Percentiles rank a stretch among this genome's conserved stretches.
Evolutionary conservation across 768 basidiomycete species (phyloP).

Genomic region (Lentinus tigrinus): DNA sequence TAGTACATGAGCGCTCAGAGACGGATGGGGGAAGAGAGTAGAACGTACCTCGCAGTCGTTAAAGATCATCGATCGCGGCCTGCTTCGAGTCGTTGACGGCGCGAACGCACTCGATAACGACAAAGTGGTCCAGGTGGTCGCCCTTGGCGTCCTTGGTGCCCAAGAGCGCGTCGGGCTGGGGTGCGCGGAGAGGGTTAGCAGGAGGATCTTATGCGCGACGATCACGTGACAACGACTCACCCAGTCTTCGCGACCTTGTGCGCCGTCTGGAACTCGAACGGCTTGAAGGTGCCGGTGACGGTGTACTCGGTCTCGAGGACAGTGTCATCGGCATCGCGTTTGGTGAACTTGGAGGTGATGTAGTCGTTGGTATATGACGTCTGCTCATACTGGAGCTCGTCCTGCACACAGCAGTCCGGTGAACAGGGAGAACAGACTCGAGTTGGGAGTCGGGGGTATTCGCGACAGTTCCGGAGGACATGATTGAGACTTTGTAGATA

Average conservation of each 20-base stretch:
- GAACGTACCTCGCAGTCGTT: constrained; percentile 87
- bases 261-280: constrained; percentile 90
- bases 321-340: constrained; percentile 73
- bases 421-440: constrained; percentile 68
- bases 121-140: constrained; percentile 96
- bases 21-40: background rate
- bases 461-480: constrained; percentile 49
- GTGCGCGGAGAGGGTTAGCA: constrained; percentile 24
- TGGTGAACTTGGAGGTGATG: constrained; percentile 80
- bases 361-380: constrained; percentile 78
- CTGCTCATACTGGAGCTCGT: constrained; percentile 75
- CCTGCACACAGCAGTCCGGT: constrained; percentile 84
- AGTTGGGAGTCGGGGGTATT: constrained; percentile 71
- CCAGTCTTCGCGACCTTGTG: constrained; percentile 88
- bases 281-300: constrained; percentile 75
- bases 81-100: constrained; percentile 97
- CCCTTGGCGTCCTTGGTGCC: constrained; percentile 64
- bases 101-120: constrained; percentile 96
- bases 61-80: constrained; percentile 98
- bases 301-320: constrained; percentile 72
- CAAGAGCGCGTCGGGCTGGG: constrained; percentile 51
- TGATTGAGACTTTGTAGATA: constrained; percentile 21
- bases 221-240: constrained; percentile 43
- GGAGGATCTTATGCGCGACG: background rate
- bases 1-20: background rate